Conservation (phyloP, 2,329 filamentous ascomycete species). For the Curvularia hawaiiensis region DNA sequence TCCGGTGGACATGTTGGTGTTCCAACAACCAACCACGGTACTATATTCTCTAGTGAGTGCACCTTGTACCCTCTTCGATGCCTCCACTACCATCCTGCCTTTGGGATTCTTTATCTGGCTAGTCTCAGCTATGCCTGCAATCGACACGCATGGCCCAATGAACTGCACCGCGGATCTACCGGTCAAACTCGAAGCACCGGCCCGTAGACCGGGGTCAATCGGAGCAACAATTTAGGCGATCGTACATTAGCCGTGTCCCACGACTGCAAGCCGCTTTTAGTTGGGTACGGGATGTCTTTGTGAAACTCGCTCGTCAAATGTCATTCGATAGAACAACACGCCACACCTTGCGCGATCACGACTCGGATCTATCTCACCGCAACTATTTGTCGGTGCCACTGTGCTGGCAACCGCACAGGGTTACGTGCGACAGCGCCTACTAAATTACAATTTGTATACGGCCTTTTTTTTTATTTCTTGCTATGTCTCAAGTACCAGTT, state of each 20-base stretch:
- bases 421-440: not conserved
- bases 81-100: conserved; percentile 4
- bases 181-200: conserved; percentile 12
- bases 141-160: conserved; percentile 5
- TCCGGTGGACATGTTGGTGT: not conserved
- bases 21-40: conserved; percentile 10
- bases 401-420: not conserved
- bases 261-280: not conserved
- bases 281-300: not conserved
- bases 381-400: not conserved
- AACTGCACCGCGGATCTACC: conserved; percentile 12
- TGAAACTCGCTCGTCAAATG: not conserved
- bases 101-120: conserved; percentile 5
- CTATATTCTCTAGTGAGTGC: not conserved
- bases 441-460: not conserved
- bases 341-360: not conserved
- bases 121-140: conserved; percentile 4
- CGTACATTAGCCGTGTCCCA: conserved; percentile 11
- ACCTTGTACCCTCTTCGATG: not conserved
- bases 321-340: not conserved
- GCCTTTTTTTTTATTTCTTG: not conserved
- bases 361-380: not conserved
- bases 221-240: conserved; percentile 1
- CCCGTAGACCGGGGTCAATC: conserved; percentile 12
- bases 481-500: not conserved